Evolutionary conservation across 768 basidiomycete species (phyloP).

Genomic region (Amanita phalloides): DNA sequence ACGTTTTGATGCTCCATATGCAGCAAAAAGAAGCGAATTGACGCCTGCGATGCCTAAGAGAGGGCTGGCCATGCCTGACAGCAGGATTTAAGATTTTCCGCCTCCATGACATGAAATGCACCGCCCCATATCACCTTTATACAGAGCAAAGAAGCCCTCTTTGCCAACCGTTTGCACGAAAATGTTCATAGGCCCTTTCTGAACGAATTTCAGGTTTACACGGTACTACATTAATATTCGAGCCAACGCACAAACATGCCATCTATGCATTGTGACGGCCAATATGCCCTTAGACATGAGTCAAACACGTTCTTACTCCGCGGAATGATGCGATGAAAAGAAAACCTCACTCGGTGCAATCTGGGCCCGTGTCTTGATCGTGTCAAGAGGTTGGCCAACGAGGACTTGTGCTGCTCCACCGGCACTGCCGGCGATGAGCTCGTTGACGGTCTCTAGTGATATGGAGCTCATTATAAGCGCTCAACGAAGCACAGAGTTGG

Average conservation of each 20-base stretch:
- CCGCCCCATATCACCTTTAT: conserved; percentile 57
- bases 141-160: conserved; percentile 90
- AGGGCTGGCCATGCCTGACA: conserved; percentile 79
- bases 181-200: conserved; percentile 96
- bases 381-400: conserved; percentile 88
- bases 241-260: conserved; percentile 70
- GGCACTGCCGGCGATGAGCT: conserved; percentile 79
- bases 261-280: conserved; percentile 28
- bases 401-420: conserved; percentile 94
- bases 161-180: conserved; percentile 67
- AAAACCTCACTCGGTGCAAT: conserved; percentile 62
- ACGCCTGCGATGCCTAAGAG: conserved; percentile 90
- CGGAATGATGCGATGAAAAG: not conserved
- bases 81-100: not conserved
- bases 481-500: not conserved
- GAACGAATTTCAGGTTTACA: conserved; percentile 3
- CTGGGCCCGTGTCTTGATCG: conserved; percentile 82
- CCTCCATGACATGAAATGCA: not conserved
- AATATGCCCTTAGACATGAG: conserved; percentile 5
- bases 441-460: conserved; percentile 46
- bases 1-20: conserved; percentile 74
- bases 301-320: not conserved
- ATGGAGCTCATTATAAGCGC: not conserved
- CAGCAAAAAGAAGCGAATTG: conserved; percentile 89
- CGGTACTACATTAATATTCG: conserved; percentile 6